These are phyloP conservation scores for Phlebiopsis flavidoalba DNA, from an alignment of 768 basidiomycete species.

Conservation along the genomic window DNA sequence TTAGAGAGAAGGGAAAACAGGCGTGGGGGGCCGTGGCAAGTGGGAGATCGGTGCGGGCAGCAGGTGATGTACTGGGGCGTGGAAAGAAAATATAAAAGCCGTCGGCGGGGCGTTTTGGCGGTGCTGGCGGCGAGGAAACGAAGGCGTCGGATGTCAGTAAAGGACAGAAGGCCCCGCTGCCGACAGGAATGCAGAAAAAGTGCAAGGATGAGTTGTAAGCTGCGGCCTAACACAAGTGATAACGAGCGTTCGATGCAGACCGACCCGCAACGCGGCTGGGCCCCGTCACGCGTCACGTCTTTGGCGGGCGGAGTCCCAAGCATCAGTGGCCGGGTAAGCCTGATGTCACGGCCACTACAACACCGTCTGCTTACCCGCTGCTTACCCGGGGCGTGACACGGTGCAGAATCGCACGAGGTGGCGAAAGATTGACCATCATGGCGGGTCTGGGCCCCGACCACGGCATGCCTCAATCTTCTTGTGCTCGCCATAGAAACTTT, in stretches of 20 bases:
- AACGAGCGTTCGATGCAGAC: slow-evolving; percentile 27
- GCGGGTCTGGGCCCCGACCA: background rate
- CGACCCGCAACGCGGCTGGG: slow-evolving; percentile 18
- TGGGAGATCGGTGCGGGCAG: slow-evolving; percentile 9
- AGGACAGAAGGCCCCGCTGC: too few relatives aligned
- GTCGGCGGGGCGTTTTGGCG: slow-evolving; percentile 9
- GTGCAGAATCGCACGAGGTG: too few relatives aligned
- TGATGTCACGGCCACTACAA: background rate
- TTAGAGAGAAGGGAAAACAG: slow-evolving; percentile 4
- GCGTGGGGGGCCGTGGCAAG: slow-evolving; percentile 4
- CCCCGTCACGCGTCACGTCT: background rate
- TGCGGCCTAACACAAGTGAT: slow-evolving; percentile 32
- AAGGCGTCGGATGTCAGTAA: slow-evolving; percentile 20
- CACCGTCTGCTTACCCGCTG: background rate
- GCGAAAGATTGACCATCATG: background rate
- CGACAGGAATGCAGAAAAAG: slow-evolving; percentile 23
- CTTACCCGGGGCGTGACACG: background rate
- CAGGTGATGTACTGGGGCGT: slow-evolving; percentile 12
- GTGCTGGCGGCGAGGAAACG: slow-evolving; percentile 5
- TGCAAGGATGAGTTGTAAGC: slow-evolving; percentile 41
- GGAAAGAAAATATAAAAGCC: slow-evolving; percentile 2
- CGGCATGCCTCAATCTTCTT: background rate
- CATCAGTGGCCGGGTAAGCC: background rate
- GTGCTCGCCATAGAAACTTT: background rate
- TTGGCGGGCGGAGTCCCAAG: slow-evolving; percentile 1